phyloP scores from a whole-genome alignment of 192 early-diverging fungal species.

The Rhizoclosmatium sp. region DNA sequence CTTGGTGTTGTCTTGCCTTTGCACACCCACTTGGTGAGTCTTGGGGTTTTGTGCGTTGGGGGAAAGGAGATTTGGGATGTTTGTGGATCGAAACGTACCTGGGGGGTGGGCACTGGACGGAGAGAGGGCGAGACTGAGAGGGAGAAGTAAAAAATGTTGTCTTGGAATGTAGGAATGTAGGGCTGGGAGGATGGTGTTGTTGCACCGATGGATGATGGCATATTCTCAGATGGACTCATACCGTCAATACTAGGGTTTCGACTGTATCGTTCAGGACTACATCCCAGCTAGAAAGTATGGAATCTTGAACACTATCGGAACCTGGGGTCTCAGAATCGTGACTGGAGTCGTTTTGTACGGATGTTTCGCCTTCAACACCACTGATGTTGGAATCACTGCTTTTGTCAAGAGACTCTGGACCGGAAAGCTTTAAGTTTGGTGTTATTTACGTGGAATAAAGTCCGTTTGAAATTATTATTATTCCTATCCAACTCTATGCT shows the following conservation, averaged over 20 bases:
- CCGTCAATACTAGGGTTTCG: conserved; percentile 62
- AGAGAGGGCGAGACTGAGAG: too few relatives aligned
- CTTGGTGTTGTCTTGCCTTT: conserved; percentile 90
- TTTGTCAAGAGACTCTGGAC: conserved; percentile 85
- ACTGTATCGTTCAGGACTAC: conserved; percentile 80
- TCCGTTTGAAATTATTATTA: too few relatives aligned
- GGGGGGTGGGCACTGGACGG: too few relatives aligned
- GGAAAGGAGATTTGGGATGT: too few relatives aligned
- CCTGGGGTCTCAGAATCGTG: conserved; percentile 69
- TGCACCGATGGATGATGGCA: too few relatives aligned
- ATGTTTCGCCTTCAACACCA: conserved; percentile 94
- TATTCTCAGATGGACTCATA: not conserved
- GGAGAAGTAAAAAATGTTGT: too few relatives aligned
- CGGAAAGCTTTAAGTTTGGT: conserved; percentile 63
- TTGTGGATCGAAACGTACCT: too few relatives aligned
- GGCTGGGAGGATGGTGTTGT: too few relatives aligned
- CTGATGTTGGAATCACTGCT: conserved; percentile 93
- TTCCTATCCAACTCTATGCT: too few relatives aligned
- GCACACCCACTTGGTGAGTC: conserved; percentile 77
- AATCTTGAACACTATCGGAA: conserved; percentile 65
- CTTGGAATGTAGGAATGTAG: too few relatives aligned
- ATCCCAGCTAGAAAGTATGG: conserved; percentile 73
- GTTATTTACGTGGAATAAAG: too few relatives aligned
- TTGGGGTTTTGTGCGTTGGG: not conserved
- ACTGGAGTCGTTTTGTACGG: conserved; percentile 84